Evolutionary conservation across 805 yeast species (phyloP).

Genomic region (Saturnispora quitensis): DNA sequence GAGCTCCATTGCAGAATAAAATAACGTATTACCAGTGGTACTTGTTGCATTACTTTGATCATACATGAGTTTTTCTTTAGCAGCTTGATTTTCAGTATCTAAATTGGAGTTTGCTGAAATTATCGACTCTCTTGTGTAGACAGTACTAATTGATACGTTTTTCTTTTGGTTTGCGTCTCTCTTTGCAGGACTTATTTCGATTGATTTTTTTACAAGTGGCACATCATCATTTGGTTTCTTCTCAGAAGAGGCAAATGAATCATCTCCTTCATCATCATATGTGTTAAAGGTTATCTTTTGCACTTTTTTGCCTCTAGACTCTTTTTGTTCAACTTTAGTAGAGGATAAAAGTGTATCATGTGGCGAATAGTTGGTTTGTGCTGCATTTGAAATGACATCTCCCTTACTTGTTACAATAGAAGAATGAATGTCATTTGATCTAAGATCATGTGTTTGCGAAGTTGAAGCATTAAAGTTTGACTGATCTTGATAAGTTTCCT

Average conservation of each 20-base stretch:
- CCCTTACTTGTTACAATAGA: not conserved
- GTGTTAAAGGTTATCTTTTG: slow-evolving; percentile 5
- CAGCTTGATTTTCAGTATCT: not conserved
- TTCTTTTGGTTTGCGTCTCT: not conserved
- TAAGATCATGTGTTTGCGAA: not conserved
- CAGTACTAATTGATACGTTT: not conserved
- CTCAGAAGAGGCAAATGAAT: not conserved
- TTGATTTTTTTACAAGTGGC: not conserved
- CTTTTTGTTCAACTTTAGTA: not conserved
- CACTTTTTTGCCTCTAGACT: not conserved
- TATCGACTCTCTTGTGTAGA: slow-evolving; percentile 2
- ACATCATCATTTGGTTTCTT: not conserved
- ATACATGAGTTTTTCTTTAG: not conserved
- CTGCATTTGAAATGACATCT: not conserved
- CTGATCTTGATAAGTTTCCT: not conserved
- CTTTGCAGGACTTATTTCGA: not conserved
- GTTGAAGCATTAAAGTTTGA: not conserved
- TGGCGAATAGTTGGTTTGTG: not conserved
- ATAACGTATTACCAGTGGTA: slow-evolving; percentile 1
- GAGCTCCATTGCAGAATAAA: slow-evolving; percentile 1
- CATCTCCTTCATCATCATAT: not conserved
- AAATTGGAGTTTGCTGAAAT: not conserved
- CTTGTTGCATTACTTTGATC: slow-evolving; percentile 1
- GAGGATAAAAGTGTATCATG: not conserved
- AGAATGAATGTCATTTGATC: not conserved